Base-by-base conservation (phyloP, 192 early-diverging fungal species). In the Gaertneriomyces sp. region DNA sequence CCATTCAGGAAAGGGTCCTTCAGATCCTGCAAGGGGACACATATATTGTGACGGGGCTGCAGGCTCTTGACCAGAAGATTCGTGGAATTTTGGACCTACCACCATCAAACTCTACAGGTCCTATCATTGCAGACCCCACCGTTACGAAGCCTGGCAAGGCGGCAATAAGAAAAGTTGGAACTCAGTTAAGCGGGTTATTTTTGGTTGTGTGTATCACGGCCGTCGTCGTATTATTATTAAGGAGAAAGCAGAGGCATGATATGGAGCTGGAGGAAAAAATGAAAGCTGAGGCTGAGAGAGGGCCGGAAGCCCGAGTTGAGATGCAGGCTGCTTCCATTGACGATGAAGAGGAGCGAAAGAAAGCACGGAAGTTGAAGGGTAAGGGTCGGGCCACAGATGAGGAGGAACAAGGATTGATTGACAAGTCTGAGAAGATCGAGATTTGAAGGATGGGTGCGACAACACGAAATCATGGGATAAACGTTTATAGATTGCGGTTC, bases 371-470 rank as follows among this genome's bases (percentile, higher is more conserved):
- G 44, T n/a, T 33, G 10, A 60, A 60, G 58, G 58, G 58, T 43
- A 43, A 45, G 58, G 58, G 14, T 16, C n/a, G n/a, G 12, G 25
- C 25, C 2, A 33, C 25, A 33, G 66, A 68, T 11, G 49, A 51
- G 20, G 54, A 56, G 12, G 12, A 16, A 56, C 39, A 56, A 38
- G 54, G 33, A 6, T 42, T 68, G 17, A 68, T 68, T 45, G 25
- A 68, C 8, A 68, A 60, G 50, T 68, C 66, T 16, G 66, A 68
- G n/a, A 68, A 58, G 47, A 68, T 68, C 10, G 66, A 59, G 39
- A 60, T 68, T 20, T 68, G 46, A 68, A 45, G 20, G 16, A 16
- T 33, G 25, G 25, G 2, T 33, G 25, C 25, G 25, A 0, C 25
- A 33, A 33, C 25, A 33, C 25, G 25, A 33, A 33, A 33, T 0